Conservation (phyloP, 1,284 basidiomycete genomes). For the Apiotrichum sp. region DNA sequence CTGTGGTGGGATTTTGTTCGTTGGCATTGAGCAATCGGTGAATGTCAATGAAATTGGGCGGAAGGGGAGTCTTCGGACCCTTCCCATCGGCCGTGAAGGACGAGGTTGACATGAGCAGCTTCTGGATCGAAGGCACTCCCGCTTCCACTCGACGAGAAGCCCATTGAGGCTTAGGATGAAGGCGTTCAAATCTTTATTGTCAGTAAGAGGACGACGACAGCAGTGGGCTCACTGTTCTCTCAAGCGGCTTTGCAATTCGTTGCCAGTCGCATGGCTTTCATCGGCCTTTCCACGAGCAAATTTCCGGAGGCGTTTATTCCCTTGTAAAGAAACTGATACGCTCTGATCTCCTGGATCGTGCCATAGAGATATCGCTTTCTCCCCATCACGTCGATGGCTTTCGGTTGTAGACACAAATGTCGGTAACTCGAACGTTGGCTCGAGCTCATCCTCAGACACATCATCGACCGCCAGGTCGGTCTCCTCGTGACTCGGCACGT, state of each 20-base stretch:
- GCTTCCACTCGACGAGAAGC: constrained; percentile 47
- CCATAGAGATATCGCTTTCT: too few relatives aligned
- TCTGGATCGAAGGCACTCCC: constrained; percentile 30
- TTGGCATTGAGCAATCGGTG: constrained; percentile 88
- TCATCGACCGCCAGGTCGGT: constrained; percentile 9
- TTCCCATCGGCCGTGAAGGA: constrained; percentile 45
- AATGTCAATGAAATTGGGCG: constrained; percentile 65
- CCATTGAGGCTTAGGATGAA: constrained; percentile 88
- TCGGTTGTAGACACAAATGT: background rate
- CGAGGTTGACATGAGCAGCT: constrained; percentile 54
- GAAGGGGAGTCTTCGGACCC: constrained; percentile 48
- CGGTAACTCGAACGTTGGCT: constrained; percentile 25
- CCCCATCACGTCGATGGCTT: too few relatives aligned
- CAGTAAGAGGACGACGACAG: background rate
- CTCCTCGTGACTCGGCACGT: constrained; percentile 25
- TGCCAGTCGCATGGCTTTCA: constrained; percentile 57
- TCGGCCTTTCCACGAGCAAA: constrained; percentile 60
- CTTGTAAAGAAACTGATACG: constrained; percentile 59
- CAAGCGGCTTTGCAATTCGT: constrained; percentile 78
- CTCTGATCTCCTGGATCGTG: constrained; percentile 71
- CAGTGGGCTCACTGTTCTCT: constrained; percentile 61
- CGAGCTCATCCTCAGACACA: constrained; percentile 29
- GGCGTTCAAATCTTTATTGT: constrained; percentile 58
- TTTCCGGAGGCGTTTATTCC: constrained; percentile 70
- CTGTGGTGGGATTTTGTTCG: constrained; percentile 58